A percentile compares a stretch with the other conserved stretches of the same genome.
phyloP scores from a whole-genome alignment of 176 grass and related monocot species.

The Oryza coarctata region DNA sequence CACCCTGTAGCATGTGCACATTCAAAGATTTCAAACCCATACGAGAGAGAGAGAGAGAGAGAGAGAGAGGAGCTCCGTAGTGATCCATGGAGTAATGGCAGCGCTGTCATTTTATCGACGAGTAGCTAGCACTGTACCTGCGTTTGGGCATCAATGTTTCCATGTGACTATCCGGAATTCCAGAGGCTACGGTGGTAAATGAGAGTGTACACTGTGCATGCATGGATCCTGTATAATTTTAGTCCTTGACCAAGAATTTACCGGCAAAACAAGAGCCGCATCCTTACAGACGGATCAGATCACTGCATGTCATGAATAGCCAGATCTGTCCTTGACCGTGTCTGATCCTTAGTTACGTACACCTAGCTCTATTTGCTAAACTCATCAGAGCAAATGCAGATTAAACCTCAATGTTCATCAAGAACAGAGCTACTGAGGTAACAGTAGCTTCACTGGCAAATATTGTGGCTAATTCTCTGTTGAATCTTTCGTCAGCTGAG shows the following conservation, averaged over 20 bases:
- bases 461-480: neutral
- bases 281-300: neutral
- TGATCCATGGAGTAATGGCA: neutral
- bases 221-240: neutral
- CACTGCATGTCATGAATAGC: neutral
- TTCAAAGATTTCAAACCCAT: neutral
- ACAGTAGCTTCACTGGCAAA: neutral
- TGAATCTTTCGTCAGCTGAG: slow-evolving; percentile 44
- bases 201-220: neutral
- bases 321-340: slow-evolving; percentile 10
- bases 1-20: slow-evolving; percentile 30
- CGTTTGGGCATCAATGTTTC: slow-evolving; percentile 38
- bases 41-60: neutral
- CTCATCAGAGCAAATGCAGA: neutral
- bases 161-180: slow-evolving; percentile 37
- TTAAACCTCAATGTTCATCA: too few species aligned
- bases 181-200: neutral
- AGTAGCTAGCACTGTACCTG: neutral
- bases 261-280: neutral
- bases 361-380: neutral
- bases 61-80: neutral
- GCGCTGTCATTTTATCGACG: neutral
- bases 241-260: slow-evolving; percentile 6
- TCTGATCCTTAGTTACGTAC: neutral
- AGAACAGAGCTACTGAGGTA: too few species aligned